These are phyloP conservation scores for Metarhizium anisopliae DNA, from an alignment of 2,329 filamentous ascomycete species.

Conservation along the genomic window DNA sequence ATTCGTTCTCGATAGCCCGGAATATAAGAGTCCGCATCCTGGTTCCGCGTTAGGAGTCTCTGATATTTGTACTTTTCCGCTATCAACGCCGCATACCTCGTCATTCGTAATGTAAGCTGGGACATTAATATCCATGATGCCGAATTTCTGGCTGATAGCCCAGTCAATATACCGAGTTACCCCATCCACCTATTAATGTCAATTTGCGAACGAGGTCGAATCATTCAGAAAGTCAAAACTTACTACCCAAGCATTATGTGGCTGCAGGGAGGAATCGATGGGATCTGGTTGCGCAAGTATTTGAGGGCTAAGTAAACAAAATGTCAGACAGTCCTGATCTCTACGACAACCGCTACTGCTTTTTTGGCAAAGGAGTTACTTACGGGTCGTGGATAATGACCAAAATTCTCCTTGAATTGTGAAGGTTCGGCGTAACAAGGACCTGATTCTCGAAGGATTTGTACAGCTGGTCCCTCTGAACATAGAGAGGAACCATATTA, in stretches of 20 bases:
- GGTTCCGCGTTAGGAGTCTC: neutral
- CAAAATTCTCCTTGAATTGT: slow-evolving; percentile 58
- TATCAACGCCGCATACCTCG: slow-evolving; percentile 32
- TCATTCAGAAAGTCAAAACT: slow-evolving; percentile 23
- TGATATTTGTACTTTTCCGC: neutral
- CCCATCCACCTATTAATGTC: slow-evolving; percentile 59
- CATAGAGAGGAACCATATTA: slow-evolving; percentile 70
- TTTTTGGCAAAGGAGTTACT: slow-evolving; percentile 24
- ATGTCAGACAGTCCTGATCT: neutral
- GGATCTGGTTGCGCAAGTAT: slow-evolving; percentile 58
- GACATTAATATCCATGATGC: slow-evolving; percentile 85
- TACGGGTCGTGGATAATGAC: slow-evolving; percentile 88
- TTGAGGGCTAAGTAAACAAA: slow-evolving; percentile 43
- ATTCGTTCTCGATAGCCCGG: slow-evolving; percentile 34
- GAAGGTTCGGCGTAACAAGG: slow-evolving; percentile 65
- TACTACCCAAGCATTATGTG: slow-evolving; percentile 85
- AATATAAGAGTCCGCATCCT: slow-evolving; percentile 41
- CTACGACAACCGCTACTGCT: neutral
- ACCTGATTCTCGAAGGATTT: slow-evolving; percentile 82
- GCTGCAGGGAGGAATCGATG: slow-evolving; percentile 63
- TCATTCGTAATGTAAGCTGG: slow-evolving; percentile 64
- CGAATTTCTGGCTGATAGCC: slow-evolving; percentile 68
- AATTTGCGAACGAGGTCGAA: neutral
- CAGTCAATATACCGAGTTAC: slow-evolving; percentile 76
- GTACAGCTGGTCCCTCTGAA: slow-evolving; percentile 64